Evolutionary conservation across 192 early-diverging fungal genomes (phyloP), one percentile per base, ranked within the genome.

Genomic region (Coemansia sp.): DNA sequence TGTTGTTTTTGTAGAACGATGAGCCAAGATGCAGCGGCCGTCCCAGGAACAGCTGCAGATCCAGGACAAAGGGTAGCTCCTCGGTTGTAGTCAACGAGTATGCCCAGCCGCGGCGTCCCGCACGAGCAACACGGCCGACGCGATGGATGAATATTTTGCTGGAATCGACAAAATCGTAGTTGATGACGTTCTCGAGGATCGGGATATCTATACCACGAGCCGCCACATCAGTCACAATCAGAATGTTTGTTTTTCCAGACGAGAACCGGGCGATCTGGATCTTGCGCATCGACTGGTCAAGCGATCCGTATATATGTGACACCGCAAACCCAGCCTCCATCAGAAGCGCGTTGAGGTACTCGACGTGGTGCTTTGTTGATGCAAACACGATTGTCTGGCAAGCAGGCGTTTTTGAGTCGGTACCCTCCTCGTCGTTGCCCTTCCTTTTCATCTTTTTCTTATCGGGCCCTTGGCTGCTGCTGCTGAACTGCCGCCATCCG

Each of bases 161-260:
- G 23, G 89, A 86, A 41, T 91, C 89, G 11, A 95, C 89, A 80
- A 98, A 99, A 61, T 97, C 93, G 67, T 94, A 97, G 77, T 99
- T 98, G 83, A 99, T 85, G 45, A 99, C 97, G 70, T 97, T 94
- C 72, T 96, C 95, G 11, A 99, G 79, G 32, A 97, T 89, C 40
- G 97, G 97, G 41, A 99, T 93, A 86, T 99, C 97, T 65, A 99
- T 94, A 91, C 97, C 97, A 85, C 95, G 91, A 9, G 95, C 94
- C n/a, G 97, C 97, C 10, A 99, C 92, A 76, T 98, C 97, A 13
- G 97, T 99, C 22, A 99, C 97, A 17, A 99, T 86, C 43, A 99
- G 63, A 0, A 96, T 55, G 65, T 94, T 90, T 46, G 87, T 86
- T 25, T 85, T 81, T 3, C 92, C 93, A 13, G 83, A 82, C 15